A percentile compares a stretch with the other conserved stretches of the same genome.
Evolutionary conservation across 2,329 filamentous ascomycete genomes (phyloP).

Genomic region (Clathrospora elynae): DNA sequence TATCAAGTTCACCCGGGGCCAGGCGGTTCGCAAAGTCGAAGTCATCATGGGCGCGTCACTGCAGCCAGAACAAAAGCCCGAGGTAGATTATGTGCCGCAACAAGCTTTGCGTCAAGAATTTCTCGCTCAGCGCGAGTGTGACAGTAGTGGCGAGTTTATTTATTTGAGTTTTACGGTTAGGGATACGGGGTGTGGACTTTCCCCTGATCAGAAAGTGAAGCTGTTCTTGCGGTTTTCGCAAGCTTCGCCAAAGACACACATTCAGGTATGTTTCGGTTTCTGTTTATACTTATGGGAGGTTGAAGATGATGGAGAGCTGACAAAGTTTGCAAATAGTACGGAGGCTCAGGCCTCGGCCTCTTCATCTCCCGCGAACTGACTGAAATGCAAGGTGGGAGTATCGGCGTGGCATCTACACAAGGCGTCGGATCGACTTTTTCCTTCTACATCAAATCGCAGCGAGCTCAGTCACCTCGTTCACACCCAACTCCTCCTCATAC

Average conservation of each 20-base stretch:
- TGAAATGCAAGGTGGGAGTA: constrained; percentile 35
- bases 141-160: constrained; percentile 10
- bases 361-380: constrained; percentile 35
- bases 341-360: constrained; percentile 27
- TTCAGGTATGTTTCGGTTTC: constrained; percentile 10
- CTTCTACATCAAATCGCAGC: constrained; percentile 30
- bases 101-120: constrained; percentile 5
- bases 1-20: constrained; percentile 38
- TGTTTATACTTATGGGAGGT: too few species aligned
- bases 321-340: too few species aligned
- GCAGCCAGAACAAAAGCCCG: constrained; percentile 2
- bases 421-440: constrained; percentile 32
- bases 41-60: constrained; percentile 11
- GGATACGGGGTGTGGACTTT: constrained; percentile 15
- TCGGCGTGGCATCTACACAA: constrained; percentile 27
- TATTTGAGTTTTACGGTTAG: constrained; percentile 15
- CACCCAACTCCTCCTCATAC: neutral
- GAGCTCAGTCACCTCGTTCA: neutral
- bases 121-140: constrained; percentile 3
- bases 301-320: too few species aligned
- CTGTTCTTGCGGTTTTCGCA: constrained; percentile 36
- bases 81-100: constrained; percentile 12
- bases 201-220: constrained; percentile 12
- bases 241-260: constrained; percentile 33
- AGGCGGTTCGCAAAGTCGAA: constrained; percentile 8